These are phyloP conservation scores for Leptographium flavum DNA, from an alignment of 2,329 filamentous ascomycete species.

Conservation along the genomic window DNA sequence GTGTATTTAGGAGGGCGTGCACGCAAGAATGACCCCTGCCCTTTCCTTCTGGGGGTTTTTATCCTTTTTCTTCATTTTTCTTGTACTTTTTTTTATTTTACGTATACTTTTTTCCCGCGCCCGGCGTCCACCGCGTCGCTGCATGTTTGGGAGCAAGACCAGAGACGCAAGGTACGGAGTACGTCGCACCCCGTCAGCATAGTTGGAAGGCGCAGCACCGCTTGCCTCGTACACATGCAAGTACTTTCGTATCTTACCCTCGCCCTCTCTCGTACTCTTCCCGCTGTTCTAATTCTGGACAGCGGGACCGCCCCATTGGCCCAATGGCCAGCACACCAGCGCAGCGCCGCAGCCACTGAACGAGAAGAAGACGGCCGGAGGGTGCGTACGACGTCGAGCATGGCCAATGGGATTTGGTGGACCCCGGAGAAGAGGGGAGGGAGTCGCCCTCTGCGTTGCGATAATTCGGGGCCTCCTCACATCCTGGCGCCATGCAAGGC, in stretches of 20 bases:
- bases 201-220: background rate
- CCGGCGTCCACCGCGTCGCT: background rate
- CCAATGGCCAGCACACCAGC: conserved; percentile 1
- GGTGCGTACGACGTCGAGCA: background rate
- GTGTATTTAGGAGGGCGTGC: background rate
- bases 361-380: background rate
- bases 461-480: too few relatives aligned
- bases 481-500: background rate
- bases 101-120: background rate
- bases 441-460: too few relatives aligned
- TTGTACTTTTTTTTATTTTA: too few relatives aligned
- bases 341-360: background rate
- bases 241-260: too few relatives aligned
- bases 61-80: too few relatives aligned
- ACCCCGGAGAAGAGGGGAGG: background rate
- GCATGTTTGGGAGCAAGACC: background rate
- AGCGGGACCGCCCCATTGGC: background rate
- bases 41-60: background rate
- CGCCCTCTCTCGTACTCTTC: too few relatives aligned
- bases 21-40: background rate
- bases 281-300: conserved; percentile 1
- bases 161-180: background rate
- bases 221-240: background rate
- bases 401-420: background rate
- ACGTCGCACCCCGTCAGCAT: background rate